Conservation (phyloP, 768 basidiomycete species). For the Tricholoma bakamatsutake region DNA sequence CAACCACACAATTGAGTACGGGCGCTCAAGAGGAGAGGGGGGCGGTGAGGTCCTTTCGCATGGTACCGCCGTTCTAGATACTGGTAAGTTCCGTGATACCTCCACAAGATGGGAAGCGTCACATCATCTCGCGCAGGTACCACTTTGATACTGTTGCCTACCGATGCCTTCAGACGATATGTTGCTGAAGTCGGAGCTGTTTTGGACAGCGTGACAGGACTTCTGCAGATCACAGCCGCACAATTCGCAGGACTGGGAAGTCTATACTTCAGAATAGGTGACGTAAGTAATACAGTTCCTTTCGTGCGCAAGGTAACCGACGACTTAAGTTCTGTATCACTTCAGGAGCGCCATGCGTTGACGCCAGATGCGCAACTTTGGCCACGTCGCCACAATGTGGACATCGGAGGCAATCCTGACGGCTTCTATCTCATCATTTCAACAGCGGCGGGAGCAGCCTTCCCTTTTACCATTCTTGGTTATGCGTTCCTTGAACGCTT, state of each 20-base stretch:
- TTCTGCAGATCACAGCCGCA: slow-evolving; percentile 44
- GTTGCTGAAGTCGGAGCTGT: slow-evolving; percentile 38
- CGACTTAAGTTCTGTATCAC: neutral
- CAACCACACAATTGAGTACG: slow-evolving; percentile 50
- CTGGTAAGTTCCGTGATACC: slow-evolving; percentile 26
- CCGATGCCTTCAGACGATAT: slow-evolving; percentile 41
- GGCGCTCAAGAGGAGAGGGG: no score
- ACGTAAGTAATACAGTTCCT: slow-evolving; percentile 27
- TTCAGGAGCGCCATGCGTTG: slow-evolving; percentile 30
- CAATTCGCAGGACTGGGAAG: slow-evolving; percentile 49
- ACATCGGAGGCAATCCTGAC: slow-evolving; percentile 26
- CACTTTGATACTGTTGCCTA: slow-evolving; percentile 45
- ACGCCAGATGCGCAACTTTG: slow-evolving; percentile 34
- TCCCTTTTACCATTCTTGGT: slow-evolving; percentile 56
- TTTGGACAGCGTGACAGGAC: slow-evolving; percentile 33
- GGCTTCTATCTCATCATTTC: slow-evolving; percentile 30
- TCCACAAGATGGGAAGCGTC: neutral
- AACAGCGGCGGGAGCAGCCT: slow-evolving; percentile 34
- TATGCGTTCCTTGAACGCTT: slow-evolving; percentile 52
- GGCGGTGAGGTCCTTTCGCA: no score
- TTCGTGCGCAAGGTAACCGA: neutral
- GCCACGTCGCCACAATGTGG: slow-evolving; percentile 28
- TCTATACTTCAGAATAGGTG: slow-evolving; percentile 49
- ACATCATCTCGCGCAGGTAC: slow-evolving; percentile 27
- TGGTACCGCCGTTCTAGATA: slow-evolving; percentile 54